phyloP scores from a whole-genome alignment of 768 basidiomycete species.

The Rhizopogon sp. region DNA sequence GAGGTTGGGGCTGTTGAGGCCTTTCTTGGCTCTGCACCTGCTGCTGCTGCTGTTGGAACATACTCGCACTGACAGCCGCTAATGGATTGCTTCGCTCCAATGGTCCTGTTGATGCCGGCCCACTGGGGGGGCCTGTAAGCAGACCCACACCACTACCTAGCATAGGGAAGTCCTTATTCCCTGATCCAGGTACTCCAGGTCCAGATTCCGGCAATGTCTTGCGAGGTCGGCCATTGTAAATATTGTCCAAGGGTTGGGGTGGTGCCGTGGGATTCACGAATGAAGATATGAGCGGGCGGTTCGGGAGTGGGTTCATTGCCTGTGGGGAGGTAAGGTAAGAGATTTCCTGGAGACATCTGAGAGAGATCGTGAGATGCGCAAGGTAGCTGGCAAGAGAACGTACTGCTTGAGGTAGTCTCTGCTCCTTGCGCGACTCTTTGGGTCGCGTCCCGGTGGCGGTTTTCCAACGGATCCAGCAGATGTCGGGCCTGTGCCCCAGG shows the following conservation, averaged over 20 bases:
- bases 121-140: conserved; percentile 47
- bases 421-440: conserved; percentile 92
- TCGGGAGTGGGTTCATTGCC: conserved; percentile 94
- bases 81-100: conserved; percentile 50
- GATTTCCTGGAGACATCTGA: conserved; percentile 94
- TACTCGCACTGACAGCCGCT: conserved; percentile 23
- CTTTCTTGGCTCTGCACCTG: conserved; percentile 21
- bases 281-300: conserved; percentile 59
- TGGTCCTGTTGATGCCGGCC: conserved; percentile 41
- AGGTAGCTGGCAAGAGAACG: conserved; percentile 25
- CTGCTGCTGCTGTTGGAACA: conserved; percentile 36
- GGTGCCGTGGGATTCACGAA: conserved; percentile 12
- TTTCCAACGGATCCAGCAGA: conserved; percentile 52
- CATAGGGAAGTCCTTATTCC: conserved; percentile 58
- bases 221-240: conserved; percentile 77
- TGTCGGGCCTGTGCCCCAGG: conserved; percentile 27
- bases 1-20: conserved; percentile 34
- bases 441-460: conserved; percentile 80
- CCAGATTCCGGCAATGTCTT: conserved; percentile 68
- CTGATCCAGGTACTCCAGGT: conserved; percentile 12
- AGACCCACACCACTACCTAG: conserved; percentile 49
- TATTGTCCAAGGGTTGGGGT: conserved; percentile 55
- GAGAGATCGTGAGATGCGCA: conserved; percentile 3
- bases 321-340: conserved; percentile 95
- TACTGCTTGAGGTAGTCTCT: conserved; percentile 97